These are phyloP conservation scores for Pseudozyma pruni DNA, from an alignment of 1,284 basidiomycete species.

Conservation along the genomic window DNA sequence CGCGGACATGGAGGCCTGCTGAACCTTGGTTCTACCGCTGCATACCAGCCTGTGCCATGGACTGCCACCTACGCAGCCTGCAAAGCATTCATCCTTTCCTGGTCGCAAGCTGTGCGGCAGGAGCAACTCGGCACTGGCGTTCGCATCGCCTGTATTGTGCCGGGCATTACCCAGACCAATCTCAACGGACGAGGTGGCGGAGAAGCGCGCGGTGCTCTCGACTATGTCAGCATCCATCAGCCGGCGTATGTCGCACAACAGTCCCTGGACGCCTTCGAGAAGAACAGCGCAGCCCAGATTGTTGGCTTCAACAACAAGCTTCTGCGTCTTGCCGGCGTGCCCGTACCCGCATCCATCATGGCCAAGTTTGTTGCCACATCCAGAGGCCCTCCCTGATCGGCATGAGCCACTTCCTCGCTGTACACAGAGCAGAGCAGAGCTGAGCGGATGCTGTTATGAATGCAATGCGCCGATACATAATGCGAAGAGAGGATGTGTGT, in stretches of 20 bases:
- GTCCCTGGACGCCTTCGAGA: slow-evolving; percentile 6
- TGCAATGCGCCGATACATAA: too few species aligned
- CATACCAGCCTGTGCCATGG: slow-evolving; percentile 3
- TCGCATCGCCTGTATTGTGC: slow-evolving; percentile 6
- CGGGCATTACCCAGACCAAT: slow-evolving; percentile 6
- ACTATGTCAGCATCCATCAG: slow-evolving; percentile 11
- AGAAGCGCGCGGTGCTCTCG: not conserved
- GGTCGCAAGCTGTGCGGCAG: slow-evolving; percentile 4
- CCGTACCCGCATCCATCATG: not conserved
- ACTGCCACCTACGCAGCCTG: slow-evolving; percentile 5
- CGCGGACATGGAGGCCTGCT: not conserved
- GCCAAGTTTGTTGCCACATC: not conserved
- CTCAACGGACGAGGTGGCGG: not conserved
- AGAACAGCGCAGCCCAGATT: slow-evolving; percentile 1
- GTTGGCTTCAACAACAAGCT: slow-evolving; percentile 12
- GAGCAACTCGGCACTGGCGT: not conserved
- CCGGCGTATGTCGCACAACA: not conserved
- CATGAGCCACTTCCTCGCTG: too few species aligned
- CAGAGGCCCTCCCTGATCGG: slow-evolving; percentile 2
- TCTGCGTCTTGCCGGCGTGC: not conserved
- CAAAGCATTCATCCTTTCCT: slow-evolving; percentile 9
- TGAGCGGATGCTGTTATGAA: too few species aligned
- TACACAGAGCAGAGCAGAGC: too few species aligned
- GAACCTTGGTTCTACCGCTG: slow-evolving; percentile 2
- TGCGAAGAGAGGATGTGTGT: not conserved